Evolutionary conservation across 306 rosid species (phyloP).

Genomic region (Aeschynomene evenia): DNA sequence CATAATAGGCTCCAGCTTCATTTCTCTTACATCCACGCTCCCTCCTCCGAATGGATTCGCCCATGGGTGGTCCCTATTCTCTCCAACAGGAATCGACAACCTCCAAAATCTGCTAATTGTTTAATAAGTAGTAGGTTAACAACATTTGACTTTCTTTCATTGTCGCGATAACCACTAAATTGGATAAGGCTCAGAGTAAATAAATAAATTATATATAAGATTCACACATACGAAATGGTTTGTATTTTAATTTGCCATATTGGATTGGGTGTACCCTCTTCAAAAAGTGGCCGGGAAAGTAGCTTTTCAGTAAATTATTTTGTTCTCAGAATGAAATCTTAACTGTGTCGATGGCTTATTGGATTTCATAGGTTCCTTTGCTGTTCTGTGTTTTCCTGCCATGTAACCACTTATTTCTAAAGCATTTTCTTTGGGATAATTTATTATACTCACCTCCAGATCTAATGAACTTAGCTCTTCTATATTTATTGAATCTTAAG

Average conservation of each 20-base stretch:
- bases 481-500: no score
- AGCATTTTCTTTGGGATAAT: no score
- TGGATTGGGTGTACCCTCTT: slow-evolving; percentile 26
- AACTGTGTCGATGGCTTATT: slow-evolving; percentile 7
- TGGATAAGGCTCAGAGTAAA: slow-evolving; percentile 11
- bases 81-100: slow-evolving; percentile 68
- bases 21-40: slow-evolving; percentile 45
- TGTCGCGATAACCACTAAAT: background rate
- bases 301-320: background rate
- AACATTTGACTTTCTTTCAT: background rate
- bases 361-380: background rate
- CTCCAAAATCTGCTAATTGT: slow-evolving; percentile 87
- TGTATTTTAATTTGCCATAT: background rate
- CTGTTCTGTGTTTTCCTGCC: background rate
- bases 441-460: no score
- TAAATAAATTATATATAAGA: slow-evolving; percentile 10
- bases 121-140: background rate
- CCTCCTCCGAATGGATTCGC: slow-evolving; percentile 74
- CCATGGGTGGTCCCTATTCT: slow-evolving; percentile 76
- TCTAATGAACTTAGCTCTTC: no score
- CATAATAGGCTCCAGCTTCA: slow-evolving; percentile 62
- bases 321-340: slow-evolving; percentile 4
- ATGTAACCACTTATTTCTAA: background rate
- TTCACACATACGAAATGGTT: background rate
- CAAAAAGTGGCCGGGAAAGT: slow-evolving; percentile 17